Evolutionary conservation across 1,284 basidiomycete species (phyloP).

Genomic region (Apiotrichum porosum): DNA sequence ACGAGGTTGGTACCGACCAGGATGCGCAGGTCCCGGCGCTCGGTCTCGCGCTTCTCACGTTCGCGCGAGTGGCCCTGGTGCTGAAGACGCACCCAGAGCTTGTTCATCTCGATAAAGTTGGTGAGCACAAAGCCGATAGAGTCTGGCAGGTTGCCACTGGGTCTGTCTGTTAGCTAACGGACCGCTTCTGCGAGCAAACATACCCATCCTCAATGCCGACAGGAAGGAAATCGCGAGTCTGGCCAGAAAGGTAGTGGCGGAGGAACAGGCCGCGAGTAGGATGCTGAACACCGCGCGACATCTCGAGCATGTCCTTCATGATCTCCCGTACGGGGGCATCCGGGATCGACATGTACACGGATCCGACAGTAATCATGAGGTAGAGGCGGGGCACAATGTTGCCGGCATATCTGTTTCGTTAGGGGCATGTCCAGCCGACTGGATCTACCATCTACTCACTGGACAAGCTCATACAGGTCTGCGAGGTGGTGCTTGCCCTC

Average conservation of each 20-base stretch:
- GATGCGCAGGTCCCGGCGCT: slow-evolving; percentile 84
- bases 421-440: neutral
- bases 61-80: slow-evolving; percentile 93
- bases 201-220: slow-evolving; percentile 76
- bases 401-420: slow-evolving; percentile 38
- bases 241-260: slow-evolving; percentile 88
- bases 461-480: slow-evolving; percentile 93
- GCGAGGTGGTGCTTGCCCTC: slow-evolving; percentile 86
- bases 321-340: slow-evolving; percentile 95
- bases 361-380: slow-evolving; percentile 96
- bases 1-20: slow-evolving; percentile 94
- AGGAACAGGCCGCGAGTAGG: slow-evolving; percentile 88
- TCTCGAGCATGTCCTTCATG: slow-evolving; percentile 99
- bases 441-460: slow-evolving; percentile 62
- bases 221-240: slow-evolving; percentile 89
- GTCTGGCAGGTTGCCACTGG: slow-evolving; percentile 80
- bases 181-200: slow-evolving; percentile 41
- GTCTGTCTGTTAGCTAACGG: slow-evolving; percentile 52
- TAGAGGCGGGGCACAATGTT: slow-evolving; percentile 86
- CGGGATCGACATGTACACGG: slow-evolving; percentile 93
- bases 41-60: slow-evolving; percentile 89
- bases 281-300: slow-evolving; percentile 90
- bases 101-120: slow-evolving; percentile 99
- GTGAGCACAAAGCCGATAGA: slow-evolving; percentile 90
- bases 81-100: slow-evolving; percentile 93